These are phyloP conservation scores for Tetracentron sinense DNA, from an alignment of 164 flowering plant species.

Conservation along the genomic window DNA sequence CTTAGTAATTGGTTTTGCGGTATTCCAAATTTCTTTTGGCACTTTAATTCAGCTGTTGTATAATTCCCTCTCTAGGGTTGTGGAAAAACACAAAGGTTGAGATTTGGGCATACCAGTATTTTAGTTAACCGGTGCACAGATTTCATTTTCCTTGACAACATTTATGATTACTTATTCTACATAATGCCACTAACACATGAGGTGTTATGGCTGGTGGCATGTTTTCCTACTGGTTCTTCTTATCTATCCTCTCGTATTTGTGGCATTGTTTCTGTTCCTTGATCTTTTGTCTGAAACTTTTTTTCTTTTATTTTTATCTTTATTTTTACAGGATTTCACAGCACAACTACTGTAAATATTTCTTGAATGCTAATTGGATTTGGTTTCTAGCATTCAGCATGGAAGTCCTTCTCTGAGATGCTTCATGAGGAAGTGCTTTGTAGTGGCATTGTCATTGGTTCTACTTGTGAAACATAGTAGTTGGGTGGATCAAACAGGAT, in stretches of 20 bases:
- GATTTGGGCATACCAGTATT: no score
- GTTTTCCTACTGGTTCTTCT: not conserved
- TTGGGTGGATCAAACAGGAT: not conserved
- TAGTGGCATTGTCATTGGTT: not conserved
- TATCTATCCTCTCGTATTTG: no score
- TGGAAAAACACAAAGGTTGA: no score
- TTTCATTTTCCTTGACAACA: not conserved
- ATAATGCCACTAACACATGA: not conserved
- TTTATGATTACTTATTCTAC: not conserved
- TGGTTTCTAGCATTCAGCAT: not conserved
- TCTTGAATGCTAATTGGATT: conserved; percentile 7
- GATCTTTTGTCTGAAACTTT: conserved; percentile 4
- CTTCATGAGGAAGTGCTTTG: no score
- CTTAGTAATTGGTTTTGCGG: no score
- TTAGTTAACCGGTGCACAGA: no score
- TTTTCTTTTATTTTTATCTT: no score
- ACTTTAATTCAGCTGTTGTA: no score
- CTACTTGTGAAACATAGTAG: not conserved
- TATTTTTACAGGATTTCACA: conserved; percentile 11
- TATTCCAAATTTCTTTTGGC: no score
- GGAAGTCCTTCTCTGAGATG: not conserved
- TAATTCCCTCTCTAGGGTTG: no score
- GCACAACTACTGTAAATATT: not conserved
- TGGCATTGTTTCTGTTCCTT: not conserved
- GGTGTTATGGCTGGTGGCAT: conserved; percentile 1